A percentile compares a stretch with the other conserved stretches of the same genome.
These are phyloP conservation scores for Sporothrix pallida DNA, from an alignment of 2,329 filamentous ascomycete genomes.

Conservation along the genomic window DNA sequence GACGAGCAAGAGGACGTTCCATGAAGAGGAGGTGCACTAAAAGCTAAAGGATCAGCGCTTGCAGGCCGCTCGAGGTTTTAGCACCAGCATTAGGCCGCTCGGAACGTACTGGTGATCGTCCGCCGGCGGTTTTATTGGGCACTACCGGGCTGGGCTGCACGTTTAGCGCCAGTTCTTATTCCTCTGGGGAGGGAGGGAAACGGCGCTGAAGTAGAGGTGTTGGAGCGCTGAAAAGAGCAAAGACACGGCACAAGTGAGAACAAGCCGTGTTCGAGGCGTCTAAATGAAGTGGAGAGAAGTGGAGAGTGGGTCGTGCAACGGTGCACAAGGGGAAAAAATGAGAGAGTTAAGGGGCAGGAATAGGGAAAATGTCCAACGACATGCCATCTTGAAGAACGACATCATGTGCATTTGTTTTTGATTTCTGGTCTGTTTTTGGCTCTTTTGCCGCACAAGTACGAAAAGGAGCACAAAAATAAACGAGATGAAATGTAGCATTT, in stretches of 20 bases:
- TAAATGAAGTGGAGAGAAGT: not conserved
- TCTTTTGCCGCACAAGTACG: not conserved
- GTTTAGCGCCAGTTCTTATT: not conserved
- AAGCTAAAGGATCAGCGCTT: not conserved
- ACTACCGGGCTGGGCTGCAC: not conserved
- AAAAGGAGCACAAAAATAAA: not conserved
- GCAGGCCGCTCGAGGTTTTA: no score
- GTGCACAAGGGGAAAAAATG: not conserved
- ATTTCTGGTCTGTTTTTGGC: no score
- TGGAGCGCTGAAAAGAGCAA: not conserved
- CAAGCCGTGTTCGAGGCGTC: not conserved
- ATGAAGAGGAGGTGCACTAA: no score
- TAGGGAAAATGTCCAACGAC: not conserved
- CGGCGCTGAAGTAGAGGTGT: not conserved
- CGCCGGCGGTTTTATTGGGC: slow-evolving; percentile 1
- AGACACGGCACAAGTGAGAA: not conserved
- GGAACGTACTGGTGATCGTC: not conserved
- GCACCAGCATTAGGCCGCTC: no score
- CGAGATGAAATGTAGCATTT: no score
- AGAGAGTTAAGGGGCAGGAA: not conserved
- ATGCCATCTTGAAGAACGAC: not conserved
- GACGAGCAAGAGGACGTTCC: no score
- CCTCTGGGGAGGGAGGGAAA: not conserved
- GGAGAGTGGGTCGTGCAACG: not conserved
- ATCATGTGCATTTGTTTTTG: not conserved